Evolutionary conservation across 2,329 filamentous ascomycete species (phyloP), one percentile per base, ranked within the genome.

Genomic region (Colletotrichum siamense): DNA sequence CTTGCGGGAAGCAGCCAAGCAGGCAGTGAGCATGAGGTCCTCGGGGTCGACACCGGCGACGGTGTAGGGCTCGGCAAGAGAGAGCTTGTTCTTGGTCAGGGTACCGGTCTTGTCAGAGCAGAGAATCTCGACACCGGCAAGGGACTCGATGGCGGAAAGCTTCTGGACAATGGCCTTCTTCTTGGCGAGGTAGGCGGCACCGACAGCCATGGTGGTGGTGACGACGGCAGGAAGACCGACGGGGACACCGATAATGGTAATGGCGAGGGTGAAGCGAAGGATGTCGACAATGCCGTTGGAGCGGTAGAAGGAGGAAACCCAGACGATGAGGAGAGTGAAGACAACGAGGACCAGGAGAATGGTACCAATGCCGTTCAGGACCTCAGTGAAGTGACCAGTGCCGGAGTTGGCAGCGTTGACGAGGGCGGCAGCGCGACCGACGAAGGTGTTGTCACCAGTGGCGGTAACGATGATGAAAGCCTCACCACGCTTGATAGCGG

Each of bases 51-150:
- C 94, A 82, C 95, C 95, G 77, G 91, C 89, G 77, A 97, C 94
- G 52, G 93, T 95, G 89, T 93, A 98, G 73, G 95, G 95, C 84
- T 98, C 95, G 69, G 94, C 90, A 63, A 98, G 90, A 79, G 95
- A 96, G 26, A 98, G 92, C 90, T 97, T 98, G 91, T 98, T 98
- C 91, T 96, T 97, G 84, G 95, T 98, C 84, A 98, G 88, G 75
- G 95, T 98, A 88, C 95, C 95, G 34, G 95, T 98, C 92, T 98
- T 98, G 91, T 98, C 95, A 69, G 95, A 96, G 90, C 95, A 98
- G 73, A 98, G 94, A 85, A 98, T 97, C 87, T 98, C 94, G 78
- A 98, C 96, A 89, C 95, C 95, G 83, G 95, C 95, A 79, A 98
- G 91, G 30, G 95, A 98, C 89, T 98, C 95, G 78, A 98, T 98